These are phyloP conservation scores for Trypanosoma platydactyli DNA, from an alignment of 208 protist species.

Conservation along the genomic window DNA sequence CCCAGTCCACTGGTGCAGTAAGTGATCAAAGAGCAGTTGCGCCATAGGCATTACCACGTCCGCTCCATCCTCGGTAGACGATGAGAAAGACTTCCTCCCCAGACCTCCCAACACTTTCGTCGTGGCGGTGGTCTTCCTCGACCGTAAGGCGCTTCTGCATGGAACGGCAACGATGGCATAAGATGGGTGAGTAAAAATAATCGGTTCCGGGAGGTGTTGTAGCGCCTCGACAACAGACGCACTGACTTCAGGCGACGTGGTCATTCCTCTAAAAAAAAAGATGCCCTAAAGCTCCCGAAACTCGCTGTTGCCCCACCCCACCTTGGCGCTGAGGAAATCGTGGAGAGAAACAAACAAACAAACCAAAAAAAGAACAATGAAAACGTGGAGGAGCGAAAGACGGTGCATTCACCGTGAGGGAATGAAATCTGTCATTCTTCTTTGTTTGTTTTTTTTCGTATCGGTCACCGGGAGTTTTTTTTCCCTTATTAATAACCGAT, in stretches of 20 bases:
- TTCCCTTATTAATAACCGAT: slow-evolving; percentile 1
- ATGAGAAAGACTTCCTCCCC: not conserved
- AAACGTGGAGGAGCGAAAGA: not conserved
- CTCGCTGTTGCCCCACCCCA: not conserved
- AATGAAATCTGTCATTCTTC: slow-evolving; percentile 6
- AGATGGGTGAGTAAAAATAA: slow-evolving; percentile 1
- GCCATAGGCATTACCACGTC: not conserved
- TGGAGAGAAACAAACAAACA: not conserved
- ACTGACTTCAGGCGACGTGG: not conserved
- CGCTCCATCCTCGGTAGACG: not conserved
- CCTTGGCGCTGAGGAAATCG: not conserved
- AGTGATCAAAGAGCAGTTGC: slow-evolving; percentile 2
- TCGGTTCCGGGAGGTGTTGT: slow-evolving; percentile 1
- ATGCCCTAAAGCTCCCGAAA: not conserved
- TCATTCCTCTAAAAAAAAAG: not conserved
- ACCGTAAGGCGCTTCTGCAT: not conserved
- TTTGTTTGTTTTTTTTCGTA: slow-evolving; percentile 1
- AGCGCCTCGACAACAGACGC: slow-evolving; percentile 3
- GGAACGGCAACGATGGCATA: slow-evolving; percentile 10
- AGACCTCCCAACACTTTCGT: not conserved
- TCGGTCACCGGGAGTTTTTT: too few relatives aligned
- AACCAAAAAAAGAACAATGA: not conserved
- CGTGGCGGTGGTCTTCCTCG: not conserved
- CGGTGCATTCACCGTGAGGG: not conserved
- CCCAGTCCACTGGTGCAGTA: not conserved